phyloP scores from a whole-genome alignment of 148 eudicot species.

The Chenopodium album region DNA sequence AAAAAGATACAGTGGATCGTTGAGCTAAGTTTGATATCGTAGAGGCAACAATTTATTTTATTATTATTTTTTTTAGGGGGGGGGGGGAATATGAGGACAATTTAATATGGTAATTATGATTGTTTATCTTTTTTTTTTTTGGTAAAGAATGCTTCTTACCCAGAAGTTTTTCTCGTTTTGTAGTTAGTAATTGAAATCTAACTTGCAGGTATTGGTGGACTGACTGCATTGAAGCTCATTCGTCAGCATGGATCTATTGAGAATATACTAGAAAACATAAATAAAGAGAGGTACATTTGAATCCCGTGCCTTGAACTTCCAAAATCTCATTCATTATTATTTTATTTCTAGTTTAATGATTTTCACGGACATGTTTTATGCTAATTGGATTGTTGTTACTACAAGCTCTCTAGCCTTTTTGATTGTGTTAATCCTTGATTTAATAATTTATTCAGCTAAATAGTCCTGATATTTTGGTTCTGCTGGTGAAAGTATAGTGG shows the following conservation, averaged over 20 bases:
- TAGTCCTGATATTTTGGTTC: neutral
- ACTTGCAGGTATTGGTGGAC: conserved; percentile 77
- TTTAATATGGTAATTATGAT: neutral
- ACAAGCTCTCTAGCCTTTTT: neutral
- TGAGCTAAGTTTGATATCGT: neutral
- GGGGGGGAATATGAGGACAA: neutral
- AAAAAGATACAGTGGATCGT: conserved; percentile 1
- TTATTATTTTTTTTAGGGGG: too few species aligned
- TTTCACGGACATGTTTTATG: neutral
- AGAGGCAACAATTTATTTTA: neutral
- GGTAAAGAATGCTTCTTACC: neutral
- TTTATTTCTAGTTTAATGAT: too few species aligned
- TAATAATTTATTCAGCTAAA: neutral
- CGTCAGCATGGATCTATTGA: conserved; percentile 95
- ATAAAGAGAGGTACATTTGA: conserved; percentile 69
- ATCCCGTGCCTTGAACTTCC: neutral
- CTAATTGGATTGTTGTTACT: neutral
- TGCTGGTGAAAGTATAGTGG: neutral
- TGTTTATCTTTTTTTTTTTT: neutral
- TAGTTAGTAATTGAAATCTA: neutral
- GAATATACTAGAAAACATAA: conserved; percentile 74
- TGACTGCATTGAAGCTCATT: conserved; percentile 91
- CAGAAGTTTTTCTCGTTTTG: neutral
- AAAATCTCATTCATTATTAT: neutral
- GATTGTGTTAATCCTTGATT: neutral